Conservation (phyloP, 2,329 filamentous ascomycete species). For the Beauveria scarabaeidicola region DNA sequence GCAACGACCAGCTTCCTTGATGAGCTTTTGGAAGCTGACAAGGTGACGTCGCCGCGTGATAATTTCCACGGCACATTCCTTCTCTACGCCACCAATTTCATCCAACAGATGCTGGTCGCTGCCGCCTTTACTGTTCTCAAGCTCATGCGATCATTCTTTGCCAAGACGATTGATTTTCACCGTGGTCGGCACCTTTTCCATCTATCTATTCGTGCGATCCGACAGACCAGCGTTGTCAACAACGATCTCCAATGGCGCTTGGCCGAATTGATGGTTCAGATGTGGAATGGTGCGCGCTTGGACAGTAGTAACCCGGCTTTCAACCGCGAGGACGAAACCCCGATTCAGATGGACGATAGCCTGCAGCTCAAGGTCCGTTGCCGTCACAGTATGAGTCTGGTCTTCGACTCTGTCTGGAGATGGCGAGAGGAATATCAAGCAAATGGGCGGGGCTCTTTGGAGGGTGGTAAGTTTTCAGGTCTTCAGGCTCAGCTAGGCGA, state of each 20-base stretch:
- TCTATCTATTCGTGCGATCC: slow-evolving; percentile 59
- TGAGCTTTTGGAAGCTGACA: slow-evolving; percentile 48
- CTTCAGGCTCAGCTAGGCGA: slow-evolving; percentile 18
- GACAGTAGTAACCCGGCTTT: slow-evolving; percentile 39
- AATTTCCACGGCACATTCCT: slow-evolving; percentile 46
- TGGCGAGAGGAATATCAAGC: slow-evolving; percentile 76
- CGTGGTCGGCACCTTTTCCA: slow-evolving; percentile 62
- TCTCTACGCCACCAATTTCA: slow-evolving; percentile 63
- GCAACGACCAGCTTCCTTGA: slow-evolving; percentile 64
- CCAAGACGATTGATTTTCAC: slow-evolving; percentile 60
- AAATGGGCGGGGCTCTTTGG: slow-evolving; percentile 58
- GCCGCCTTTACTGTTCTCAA: slow-evolving; percentile 71
- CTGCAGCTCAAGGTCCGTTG: slow-evolving; percentile 76
- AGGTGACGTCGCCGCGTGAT: slow-evolving; percentile 37
- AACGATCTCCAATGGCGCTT: slow-evolving; percentile 75
- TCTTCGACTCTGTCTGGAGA: slow-evolving; percentile 79
- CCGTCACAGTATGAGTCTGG: slow-evolving; percentile 74
- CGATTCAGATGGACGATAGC: slow-evolving; percentile 55
- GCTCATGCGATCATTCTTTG: slow-evolving; percentile 68
- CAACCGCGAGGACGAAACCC: slow-evolving; percentile 39
- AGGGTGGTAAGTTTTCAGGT: slow-evolving; percentile 55
- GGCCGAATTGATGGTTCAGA: slow-evolving; percentile 78
- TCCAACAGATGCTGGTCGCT: slow-evolving; percentile 80
- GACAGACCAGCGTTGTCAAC: slow-evolving; percentile 63
- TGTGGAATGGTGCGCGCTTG: slow-evolving; percentile 65